Evolutionary conservation across 352 stramenopile species (phyloP).

Genomic region (Halophytophthora batemanensis): DNA sequence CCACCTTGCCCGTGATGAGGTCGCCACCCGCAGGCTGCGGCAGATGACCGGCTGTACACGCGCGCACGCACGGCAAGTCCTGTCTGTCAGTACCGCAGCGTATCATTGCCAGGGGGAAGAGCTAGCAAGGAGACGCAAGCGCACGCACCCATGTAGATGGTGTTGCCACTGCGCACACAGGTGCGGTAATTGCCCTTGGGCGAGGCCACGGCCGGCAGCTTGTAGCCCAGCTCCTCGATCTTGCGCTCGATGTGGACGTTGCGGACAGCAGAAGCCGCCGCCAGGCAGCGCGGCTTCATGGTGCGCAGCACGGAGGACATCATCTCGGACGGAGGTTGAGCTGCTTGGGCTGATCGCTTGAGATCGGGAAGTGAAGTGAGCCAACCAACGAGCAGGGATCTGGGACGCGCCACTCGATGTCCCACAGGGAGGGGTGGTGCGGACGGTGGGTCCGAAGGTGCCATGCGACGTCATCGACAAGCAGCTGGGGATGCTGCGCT

Average conservation of each 20-base stretch:
- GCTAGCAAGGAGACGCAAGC: not conserved
- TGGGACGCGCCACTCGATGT: no score
- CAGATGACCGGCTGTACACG: slow-evolving; percentile 65
- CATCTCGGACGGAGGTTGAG: slow-evolving; percentile 12
- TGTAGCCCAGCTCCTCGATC: slow-evolving; percentile 84
- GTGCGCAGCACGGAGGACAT: slow-evolving; percentile 31
- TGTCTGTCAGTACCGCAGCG: no score
- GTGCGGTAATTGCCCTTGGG: slow-evolving; percentile 92
- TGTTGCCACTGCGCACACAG: slow-evolving; percentile 77
- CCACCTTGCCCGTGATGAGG: slow-evolving; percentile 88
- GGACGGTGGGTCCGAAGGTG: not conserved
- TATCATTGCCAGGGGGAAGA: not conserved
- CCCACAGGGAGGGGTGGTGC: no score
- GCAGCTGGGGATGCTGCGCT: no score
- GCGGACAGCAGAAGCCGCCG: slow-evolving; percentile 29
- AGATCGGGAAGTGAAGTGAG: slow-evolving; percentile 16
- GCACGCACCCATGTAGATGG: slow-evolving; percentile 67
- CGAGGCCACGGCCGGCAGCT: slow-evolving; percentile 70
- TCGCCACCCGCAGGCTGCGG: slow-evolving; percentile 66
- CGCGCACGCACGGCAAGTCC: not conserved
- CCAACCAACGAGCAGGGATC: no score
- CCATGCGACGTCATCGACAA: no score
- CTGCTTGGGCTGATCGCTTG: not conserved
- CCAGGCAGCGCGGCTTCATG: slow-evolving; percentile 21
- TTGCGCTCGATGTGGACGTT: slow-evolving; percentile 80